Evolutionary conservation across 108 stramenopile genomes (phyloP), one percentile per base, ranked within the genome.

Genomic region (Nannochloropsis oceanica): DNA sequence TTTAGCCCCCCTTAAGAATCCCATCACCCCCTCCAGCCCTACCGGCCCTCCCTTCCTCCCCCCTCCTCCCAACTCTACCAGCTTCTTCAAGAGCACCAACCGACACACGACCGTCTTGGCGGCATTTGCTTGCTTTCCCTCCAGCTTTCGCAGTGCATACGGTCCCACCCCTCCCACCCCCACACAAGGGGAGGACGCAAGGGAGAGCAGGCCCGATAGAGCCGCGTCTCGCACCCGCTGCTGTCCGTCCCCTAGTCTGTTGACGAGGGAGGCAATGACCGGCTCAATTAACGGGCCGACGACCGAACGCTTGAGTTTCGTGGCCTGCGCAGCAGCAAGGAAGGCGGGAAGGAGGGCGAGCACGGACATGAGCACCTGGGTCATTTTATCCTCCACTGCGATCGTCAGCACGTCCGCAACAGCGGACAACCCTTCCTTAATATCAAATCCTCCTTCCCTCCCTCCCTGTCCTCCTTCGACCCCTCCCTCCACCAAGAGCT

Each of bases 381-480:
- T 90, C 27, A 92, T 92, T 46, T 91, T 91, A 87, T 92, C 92
- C 80, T 85, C 82, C 18, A 27, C 81, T 13, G 90, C 90, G 34
- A 92, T 73, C 8, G 86, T 26, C 12, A 91, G 46, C 22, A 92
- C 83, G 25, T 84, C 82, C n/a, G 82, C 82, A 14, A 84, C 43
- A 27, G 82, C 86, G 18, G 83, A 26, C 80, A 87, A 34, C 25
- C 79, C 86, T 18, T 59, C 82, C 73, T 83, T 80, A 79, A 87
- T 79, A 12, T 82, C 86, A 25, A 82, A 82, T 25, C 83, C 83
- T 43, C 83, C 83, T 27, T 87, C 86, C 27, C 82, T 26, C 59
- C 12, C 43, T 10, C 73, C 43, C n/a, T n/a, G n/a, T n/a, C 43
- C 82, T 50, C 24, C 43, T 25, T 44, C 82, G 80, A 44, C 83